Percentiles rank a stretch among this genome's conserved stretches.
phyloP scores from a whole-genome alignment of 495 filamentous ascomycete genomes.

The Aspergillus nanangensis region DNA sequence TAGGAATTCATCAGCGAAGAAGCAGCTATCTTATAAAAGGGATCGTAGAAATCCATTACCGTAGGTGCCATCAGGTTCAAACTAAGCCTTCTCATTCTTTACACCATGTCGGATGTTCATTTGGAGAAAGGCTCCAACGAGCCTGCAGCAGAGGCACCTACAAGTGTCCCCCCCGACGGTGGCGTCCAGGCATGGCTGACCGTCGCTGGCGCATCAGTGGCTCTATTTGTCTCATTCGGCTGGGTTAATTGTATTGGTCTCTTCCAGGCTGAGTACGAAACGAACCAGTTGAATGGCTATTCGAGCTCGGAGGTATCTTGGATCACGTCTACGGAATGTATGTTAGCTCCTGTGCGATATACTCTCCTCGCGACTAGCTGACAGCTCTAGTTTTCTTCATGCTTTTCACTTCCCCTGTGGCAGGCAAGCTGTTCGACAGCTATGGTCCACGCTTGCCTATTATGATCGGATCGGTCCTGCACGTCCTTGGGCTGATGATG shows the following conservation, averaged over 20 bases:
- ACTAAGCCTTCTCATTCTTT: too few relatives aligned
- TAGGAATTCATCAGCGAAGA: too few relatives aligned
- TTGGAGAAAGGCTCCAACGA: too few relatives aligned
- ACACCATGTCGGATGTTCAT: too few relatives aligned
- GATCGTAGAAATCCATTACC: too few relatives aligned
- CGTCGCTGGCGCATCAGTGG: neutral
- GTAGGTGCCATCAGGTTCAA: too few relatives aligned
- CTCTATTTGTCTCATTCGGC: neutral
- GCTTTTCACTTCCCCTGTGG: neutral
- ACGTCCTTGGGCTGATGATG: conserved; percentile 21
- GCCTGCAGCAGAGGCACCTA: too few relatives aligned
- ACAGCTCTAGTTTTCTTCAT: conserved; percentile 1
- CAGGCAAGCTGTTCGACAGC: conserved; percentile 15
- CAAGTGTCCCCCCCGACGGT: neutral
- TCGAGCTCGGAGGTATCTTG: neutral
- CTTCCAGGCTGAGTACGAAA: neutral
- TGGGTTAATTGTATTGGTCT: neutral
- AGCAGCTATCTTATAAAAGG: too few relatives aligned
- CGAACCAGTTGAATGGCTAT: neutral
- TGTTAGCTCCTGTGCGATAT: neutral
- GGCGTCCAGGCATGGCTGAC: neutral
- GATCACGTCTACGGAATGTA: neutral
- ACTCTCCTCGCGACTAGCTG: neutral
- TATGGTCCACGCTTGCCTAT: conserved; percentile 12
- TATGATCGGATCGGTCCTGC: conserved; percentile 5